Evolutionary conservation across 1,284 basidiomycete genomes (phyloP).

Genomic region (Trametes pubescens): DNA sequence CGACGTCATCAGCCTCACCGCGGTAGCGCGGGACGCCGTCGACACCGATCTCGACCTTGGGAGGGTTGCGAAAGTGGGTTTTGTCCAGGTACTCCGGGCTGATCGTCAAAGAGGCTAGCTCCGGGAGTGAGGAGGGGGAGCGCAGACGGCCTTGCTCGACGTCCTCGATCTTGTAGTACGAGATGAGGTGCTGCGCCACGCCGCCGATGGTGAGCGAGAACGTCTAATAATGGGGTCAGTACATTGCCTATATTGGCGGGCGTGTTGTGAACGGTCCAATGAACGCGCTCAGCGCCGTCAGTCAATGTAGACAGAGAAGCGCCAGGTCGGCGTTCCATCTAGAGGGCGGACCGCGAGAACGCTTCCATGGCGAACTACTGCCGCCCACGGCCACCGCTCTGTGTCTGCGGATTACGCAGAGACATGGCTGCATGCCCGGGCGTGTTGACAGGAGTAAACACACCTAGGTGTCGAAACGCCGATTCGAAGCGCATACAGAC

Average conservation of each 20-base stretch:
- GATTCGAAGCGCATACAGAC: neutral
- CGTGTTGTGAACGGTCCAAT: neutral
- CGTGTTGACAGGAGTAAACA: neutral
- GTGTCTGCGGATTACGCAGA: neutral
- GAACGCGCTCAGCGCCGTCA: constrained; percentile 18
- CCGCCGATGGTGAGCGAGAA: constrained; percentile 90
- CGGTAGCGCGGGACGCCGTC: constrained; percentile 87
- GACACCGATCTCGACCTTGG: constrained; percentile 83
- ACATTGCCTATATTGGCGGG: neutral
- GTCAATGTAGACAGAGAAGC: constrained; percentile 27
- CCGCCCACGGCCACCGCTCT: neutral
- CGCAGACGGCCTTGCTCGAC: constrained; percentile 89
- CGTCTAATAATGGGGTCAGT: constrained; percentile 61
- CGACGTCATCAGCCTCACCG: constrained; percentile 77
- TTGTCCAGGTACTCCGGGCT: constrained; percentile 90
- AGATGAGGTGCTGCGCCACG: constrained; percentile 93
- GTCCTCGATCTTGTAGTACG: constrained; percentile 95
- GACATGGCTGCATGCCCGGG: neutral
- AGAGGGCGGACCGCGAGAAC: constrained; percentile 20
- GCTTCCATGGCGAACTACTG: constrained; percentile 1
- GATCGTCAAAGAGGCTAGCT: constrained; percentile 87
- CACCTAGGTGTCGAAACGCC: neutral
- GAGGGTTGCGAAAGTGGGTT: constrained; percentile 90
- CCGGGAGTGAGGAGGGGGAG: constrained; percentile 88
- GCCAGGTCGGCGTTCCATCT: constrained; percentile 11